Evolutionary conservation across 176 grass and related monocot genomes (phyloP).

Genomic region (Sorghum bicolor): DNA sequence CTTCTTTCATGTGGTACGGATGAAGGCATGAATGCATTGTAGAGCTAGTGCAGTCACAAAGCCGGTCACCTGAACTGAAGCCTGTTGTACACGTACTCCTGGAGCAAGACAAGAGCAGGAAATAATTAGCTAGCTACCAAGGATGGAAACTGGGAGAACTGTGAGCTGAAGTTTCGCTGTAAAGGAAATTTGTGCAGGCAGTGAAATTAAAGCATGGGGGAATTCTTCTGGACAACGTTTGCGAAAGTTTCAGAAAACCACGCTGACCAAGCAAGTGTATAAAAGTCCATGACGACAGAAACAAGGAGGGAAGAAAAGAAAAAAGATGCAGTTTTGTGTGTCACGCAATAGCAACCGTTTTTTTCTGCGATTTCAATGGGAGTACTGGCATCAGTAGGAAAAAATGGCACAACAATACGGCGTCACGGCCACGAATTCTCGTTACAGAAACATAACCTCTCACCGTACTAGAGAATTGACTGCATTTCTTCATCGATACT

Average conservation of each 20-base stretch:
- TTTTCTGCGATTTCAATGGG: neutral
- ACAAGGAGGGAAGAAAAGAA: neutral
- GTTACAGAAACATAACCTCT: neutral
- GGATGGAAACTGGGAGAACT: neutral
- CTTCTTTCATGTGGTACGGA: neutral
- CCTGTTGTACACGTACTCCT: conserved; percentile 96
- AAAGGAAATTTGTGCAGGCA: neutral
- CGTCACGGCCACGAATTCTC: neutral
- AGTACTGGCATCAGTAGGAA: neutral
- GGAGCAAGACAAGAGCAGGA: conserved; percentile 13
- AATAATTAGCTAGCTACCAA: neutral
- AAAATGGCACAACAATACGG: neutral
- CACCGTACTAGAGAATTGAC: neutral
- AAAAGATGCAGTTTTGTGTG: neutral
- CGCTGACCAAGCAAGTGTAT: neutral
- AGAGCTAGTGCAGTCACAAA: neutral
- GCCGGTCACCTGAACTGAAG: conserved; percentile 71
- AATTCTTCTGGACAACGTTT: neutral
- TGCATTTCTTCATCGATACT: neutral
- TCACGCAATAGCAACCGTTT: neutral
- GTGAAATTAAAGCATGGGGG: neutral
- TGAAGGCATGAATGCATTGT: neutral
- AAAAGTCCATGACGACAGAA: neutral
- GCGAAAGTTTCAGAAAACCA: neutral
- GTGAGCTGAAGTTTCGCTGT: neutral